phyloP scores from a whole-genome alignment of 2,329 filamentous ascomycete genomes.

The Daldinia eschscholtzii region DNA sequence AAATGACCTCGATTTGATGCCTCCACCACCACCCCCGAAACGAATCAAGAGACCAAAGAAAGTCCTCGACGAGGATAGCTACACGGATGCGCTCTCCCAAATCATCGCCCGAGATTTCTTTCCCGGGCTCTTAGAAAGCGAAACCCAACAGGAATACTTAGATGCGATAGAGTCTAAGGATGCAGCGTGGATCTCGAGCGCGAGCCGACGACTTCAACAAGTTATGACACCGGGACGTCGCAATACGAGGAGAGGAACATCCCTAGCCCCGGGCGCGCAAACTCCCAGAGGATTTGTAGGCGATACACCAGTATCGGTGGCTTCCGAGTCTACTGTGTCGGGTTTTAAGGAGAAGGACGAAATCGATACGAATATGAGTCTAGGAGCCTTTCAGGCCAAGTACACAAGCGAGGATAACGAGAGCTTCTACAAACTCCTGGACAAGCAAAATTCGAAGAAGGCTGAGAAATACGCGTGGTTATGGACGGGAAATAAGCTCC shows the following conservation, averaged over 20 bases:
- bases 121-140: constrained; percentile 86
- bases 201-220: constrained; percentile 76
- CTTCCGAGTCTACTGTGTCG: constrained; percentile 55
- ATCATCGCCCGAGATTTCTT: constrained; percentile 99
- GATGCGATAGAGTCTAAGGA: constrained; percentile 91
- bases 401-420: constrained; percentile 99
- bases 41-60: constrained; percentile 91
- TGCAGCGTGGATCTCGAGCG: constrained; percentile 85
- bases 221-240: constrained; percentile 83
- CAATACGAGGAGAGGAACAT: constrained; percentile 52
- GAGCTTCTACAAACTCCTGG: constrained; percentile 91
- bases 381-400: constrained; percentile 87
- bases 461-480: constrained; percentile 91
- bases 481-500: constrained; percentile 89
- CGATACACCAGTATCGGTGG: constrained; percentile 78
- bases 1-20: constrained; percentile 80
- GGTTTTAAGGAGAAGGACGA: constrained; percentile 58
- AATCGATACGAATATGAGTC: constrained; percentile 81
- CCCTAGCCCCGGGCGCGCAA: constrained; percentile 53
- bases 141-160: constrained; percentile 91
- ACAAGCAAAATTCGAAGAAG: constrained; percentile 87
- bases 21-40: constrained; percentile 85
- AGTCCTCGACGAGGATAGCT: constrained; percentile 92
- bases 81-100: constrained; percentile 88
- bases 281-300: constrained; percentile 77